Evolutionary conservation across 164 flowering plant genomes (phyloP).

Genomic region (Warburgia ugandensis): DNA sequence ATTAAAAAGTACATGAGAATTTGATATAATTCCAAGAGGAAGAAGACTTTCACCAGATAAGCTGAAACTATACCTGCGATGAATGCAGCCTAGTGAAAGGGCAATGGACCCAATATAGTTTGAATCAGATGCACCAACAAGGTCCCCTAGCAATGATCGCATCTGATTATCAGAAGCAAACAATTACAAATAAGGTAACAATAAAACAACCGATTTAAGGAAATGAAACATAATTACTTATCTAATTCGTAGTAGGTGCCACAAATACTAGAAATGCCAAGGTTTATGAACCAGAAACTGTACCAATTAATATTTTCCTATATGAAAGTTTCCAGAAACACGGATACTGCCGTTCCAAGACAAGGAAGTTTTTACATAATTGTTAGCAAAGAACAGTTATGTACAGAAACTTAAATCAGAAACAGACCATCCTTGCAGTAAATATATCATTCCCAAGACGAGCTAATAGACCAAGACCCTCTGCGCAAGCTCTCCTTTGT

Average conservation of each 20-base stretch:
- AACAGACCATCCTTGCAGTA: conserved; percentile 86
- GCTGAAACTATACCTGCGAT: conserved; percentile 53
- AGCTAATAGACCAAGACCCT: conserved; percentile 91
- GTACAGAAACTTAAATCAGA: background rate
- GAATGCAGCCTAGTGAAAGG: conserved; percentile 90
- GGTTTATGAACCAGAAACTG: too few species aligned
- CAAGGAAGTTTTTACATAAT: background rate
- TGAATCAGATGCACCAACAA: conserved; percentile 47
- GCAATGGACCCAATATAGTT: conserved; percentile 79
- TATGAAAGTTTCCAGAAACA: background rate
- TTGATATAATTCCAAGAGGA: background rate
- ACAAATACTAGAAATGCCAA: too few species aligned
- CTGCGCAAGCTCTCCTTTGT: conserved; percentile 86
- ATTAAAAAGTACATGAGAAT: too few species aligned
- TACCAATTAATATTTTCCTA: background rate
- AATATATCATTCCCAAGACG: conserved; percentile 87
- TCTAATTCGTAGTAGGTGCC: too few species aligned
- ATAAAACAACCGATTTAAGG: background rate
- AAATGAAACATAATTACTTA: too few species aligned
- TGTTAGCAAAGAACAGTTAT: too few species aligned
- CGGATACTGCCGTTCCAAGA: background rate
- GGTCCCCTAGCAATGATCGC: conserved; percentile 59
- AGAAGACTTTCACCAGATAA: background rate
- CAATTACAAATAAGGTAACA: background rate
- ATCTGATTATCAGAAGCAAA: conserved; percentile 37